Conservation (phyloP, 768 basidiomycete genomes). For the Collybia nuda region DNA sequence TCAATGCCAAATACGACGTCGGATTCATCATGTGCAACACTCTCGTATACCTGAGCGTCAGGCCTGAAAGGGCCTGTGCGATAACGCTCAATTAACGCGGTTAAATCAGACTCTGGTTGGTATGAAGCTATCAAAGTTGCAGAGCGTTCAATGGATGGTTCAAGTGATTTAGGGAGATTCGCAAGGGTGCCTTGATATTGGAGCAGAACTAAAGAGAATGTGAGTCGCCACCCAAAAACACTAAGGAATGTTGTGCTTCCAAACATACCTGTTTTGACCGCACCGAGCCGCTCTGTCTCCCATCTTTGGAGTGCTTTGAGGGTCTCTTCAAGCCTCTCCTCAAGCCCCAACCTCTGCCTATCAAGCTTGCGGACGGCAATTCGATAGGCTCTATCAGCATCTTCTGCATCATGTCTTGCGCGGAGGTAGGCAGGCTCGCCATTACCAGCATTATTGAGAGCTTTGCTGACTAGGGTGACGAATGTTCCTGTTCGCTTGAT, state of each 20-base stretch:
- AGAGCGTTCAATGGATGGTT: slow-evolving; percentile 66
- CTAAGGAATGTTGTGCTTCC: not conserved
- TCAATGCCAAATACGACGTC: slow-evolving; percentile 93
- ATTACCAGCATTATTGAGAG: slow-evolving; percentile 47
- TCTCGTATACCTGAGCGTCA: slow-evolving; percentile 81
- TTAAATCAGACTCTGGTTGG: slow-evolving; percentile 86
- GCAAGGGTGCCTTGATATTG: slow-evolving; percentile 85
- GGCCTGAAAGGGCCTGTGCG: slow-evolving; percentile 94
- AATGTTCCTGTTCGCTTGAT: slow-evolving; percentile 70
- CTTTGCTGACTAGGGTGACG: slow-evolving; percentile 73
- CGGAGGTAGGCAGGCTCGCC: slow-evolving; percentile 70
- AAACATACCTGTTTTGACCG: slow-evolving; percentile 74
- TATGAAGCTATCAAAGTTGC: slow-evolving; percentile 78
- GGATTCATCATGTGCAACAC: slow-evolving; percentile 75
- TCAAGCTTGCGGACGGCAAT: slow-evolving; percentile 82
- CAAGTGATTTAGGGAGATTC: slow-evolving; percentile 68
- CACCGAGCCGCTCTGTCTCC: slow-evolving; percentile 81
- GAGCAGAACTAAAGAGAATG: slow-evolving; percentile 55
- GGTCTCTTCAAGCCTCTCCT: slow-evolving; percentile 83
- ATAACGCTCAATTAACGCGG: slow-evolving; percentile 87
- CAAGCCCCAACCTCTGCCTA: slow-evolving; percentile 78
- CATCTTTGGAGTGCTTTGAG: slow-evolving; percentile 79
- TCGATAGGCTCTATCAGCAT: slow-evolving; percentile 79
- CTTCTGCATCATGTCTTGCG: slow-evolving; percentile 75
- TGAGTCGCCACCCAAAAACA: not conserved